These are phyloP conservation scores for Metarhizium robertsii DNA, from an alignment of 2,329 filamentous ascomycete species.

Conservation along the genomic window DNA sequence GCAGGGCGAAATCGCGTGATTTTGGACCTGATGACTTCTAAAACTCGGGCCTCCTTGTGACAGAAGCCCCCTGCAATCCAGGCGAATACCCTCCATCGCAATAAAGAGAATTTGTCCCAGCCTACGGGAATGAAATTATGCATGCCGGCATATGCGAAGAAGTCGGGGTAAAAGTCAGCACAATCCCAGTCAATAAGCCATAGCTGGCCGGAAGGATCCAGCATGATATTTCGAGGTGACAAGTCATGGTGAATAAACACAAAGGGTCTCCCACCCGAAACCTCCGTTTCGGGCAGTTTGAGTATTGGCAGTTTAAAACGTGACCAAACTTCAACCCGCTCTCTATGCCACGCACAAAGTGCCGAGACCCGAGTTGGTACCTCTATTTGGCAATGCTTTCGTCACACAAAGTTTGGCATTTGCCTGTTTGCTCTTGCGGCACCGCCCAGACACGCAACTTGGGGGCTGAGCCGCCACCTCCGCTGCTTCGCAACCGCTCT, in stretches of 20 bases:
- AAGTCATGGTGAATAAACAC: not conserved
- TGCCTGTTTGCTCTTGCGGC: too few relatives aligned
- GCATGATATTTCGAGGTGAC: conserved; percentile 11
- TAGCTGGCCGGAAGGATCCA: conserved; percentile 3
- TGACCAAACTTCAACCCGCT: too few relatives aligned
- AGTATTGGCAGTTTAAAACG: not conserved
- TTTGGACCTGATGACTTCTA: conserved; percentile 6
- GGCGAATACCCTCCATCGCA: conserved; percentile 10
- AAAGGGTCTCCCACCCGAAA: not conserved
- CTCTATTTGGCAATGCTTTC: too few relatives aligned
- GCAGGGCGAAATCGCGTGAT: conserved; percentile 7
- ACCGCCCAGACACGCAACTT: too few relatives aligned
- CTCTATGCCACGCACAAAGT: too few relatives aligned
- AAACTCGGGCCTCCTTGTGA: conserved; percentile 3
- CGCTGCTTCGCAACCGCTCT: too few relatives aligned
- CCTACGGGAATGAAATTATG: conserved; percentile 7
- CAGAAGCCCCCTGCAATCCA: conserved; percentile 9
- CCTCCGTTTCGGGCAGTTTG: not conserved
- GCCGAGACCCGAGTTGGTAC: too few relatives aligned
- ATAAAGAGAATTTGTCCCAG: conserved; percentile 6
- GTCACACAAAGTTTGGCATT: too few relatives aligned
- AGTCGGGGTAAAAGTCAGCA: conserved; percentile 11
- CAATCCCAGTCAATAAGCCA: conserved; percentile 12
- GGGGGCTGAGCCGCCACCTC: too few relatives aligned
- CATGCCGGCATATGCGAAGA: conserved; percentile 10